Percentiles rank a stretch among this genome's conserved stretches.
phyloP scores from a whole-genome alignment of 2,329 filamentous ascomycete genomes.

The Fusarium sp. region DNA sequence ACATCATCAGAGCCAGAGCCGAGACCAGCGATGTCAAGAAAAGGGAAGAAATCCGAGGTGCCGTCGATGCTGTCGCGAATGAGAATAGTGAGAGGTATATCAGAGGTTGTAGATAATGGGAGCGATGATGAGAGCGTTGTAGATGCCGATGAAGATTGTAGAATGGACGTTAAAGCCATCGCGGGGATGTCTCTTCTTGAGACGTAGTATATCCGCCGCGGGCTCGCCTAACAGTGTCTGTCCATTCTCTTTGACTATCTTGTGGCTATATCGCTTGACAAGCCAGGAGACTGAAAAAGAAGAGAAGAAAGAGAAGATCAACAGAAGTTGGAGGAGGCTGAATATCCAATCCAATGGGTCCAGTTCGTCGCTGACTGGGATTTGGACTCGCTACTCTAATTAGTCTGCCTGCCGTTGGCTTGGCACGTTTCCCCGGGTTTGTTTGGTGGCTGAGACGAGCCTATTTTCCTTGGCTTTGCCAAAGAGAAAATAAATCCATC shows the following conservation, averaged over 20 bases:
- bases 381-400: conserved; percentile 26
- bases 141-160: conserved; percentile 27
- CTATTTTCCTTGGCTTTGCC: not conserved
- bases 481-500: not conserved
- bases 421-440: conserved; percentile 43
- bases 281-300: not conserved
- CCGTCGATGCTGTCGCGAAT: conserved; percentile 50
- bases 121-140: conserved; percentile 18
- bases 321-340: conserved; percentile 38
- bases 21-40: conserved; percentile 53
- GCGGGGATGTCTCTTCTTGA: conserved; percentile 5
- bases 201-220: conserved; percentile 10
- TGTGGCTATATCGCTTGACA: not conserved
- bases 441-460: conserved; percentile 9
- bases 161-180: conserved; percentile 35
- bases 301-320: conserved; percentile 12
- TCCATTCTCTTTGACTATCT: conserved; percentile 20
- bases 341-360: conserved; percentile 29
- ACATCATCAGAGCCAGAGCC: conserved; percentile 45
- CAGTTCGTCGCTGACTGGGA: conserved; percentile 24
- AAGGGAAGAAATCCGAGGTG: conserved; percentile 56
- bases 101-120: conserved; percentile 32
- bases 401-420: conserved; percentile 28
- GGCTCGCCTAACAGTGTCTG: conserved; percentile 23
- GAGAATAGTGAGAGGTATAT: conserved; percentile 49